These are phyloP conservation scores for Aspergillus spinulosporus DNA, from an alignment of 2,329 filamentous ascomycete species.

Conservation along the genomic window DNA sequence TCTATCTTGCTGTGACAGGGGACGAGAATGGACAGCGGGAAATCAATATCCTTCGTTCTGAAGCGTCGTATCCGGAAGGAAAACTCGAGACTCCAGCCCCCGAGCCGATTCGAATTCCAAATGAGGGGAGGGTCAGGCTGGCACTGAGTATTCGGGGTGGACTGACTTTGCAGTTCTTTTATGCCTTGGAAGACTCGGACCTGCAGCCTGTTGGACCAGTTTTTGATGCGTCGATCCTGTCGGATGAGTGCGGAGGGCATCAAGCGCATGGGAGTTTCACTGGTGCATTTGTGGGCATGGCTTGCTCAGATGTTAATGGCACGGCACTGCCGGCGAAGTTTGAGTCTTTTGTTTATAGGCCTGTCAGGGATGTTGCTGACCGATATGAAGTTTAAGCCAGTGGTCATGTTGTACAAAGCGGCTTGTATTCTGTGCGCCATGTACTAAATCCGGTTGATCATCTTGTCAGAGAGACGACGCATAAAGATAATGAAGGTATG, in stretches of 20 bases:
- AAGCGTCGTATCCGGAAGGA: conserved; percentile 13
- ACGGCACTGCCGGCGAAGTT: conserved; percentile 7
- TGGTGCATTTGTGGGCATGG: conserved; percentile 16
- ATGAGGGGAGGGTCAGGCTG: conserved; percentile 7
- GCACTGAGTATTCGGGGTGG: conserved; percentile 11
- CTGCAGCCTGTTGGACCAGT: conserved; percentile 4
- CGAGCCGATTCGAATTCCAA: conserved; percentile 3
- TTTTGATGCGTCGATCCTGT: conserved; percentile 15
- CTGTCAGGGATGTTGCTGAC: conserved; percentile 7
- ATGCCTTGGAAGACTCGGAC: conserved; percentile 2
- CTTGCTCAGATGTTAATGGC: conserved; percentile 16
- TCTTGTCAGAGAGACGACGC: too few species aligned
- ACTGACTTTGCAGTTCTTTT: conserved; percentile 13
- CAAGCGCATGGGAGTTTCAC: conserved; percentile 15
- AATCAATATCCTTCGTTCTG: conserved; percentile 12
- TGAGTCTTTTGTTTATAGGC: conserved; percentile 9
- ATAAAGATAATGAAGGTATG: too few species aligned
- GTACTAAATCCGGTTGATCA: too few species aligned
- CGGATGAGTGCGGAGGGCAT: conserved; percentile 15
- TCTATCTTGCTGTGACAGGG: conserved; percentile 12
- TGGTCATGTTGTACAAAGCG: too few species aligned
- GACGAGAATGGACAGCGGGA: conserved; percentile 13
- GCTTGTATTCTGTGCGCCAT: too few species aligned
- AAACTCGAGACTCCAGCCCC: background rate
- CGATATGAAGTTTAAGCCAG: conserved; percentile 27